Evolutionary conservation across 352 stramenopile genomes (phyloP), one percentile per base, ranked within the genome.

Genomic region (Pythium brachiatum): DNA sequence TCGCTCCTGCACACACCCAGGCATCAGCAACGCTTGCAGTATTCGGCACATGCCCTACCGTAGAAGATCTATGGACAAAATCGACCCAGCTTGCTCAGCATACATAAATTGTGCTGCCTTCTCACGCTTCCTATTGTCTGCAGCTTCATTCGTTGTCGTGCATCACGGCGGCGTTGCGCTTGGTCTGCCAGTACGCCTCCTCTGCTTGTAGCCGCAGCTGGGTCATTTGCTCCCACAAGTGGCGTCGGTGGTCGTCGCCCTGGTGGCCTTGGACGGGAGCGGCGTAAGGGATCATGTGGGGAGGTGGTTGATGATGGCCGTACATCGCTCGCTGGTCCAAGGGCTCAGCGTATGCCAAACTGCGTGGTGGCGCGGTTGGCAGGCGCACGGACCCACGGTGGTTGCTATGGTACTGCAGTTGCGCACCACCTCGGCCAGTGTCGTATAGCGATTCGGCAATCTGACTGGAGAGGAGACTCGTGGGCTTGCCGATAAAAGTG

Each of bases 181-280:
- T 81, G 20, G 79, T 81, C 43, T 84, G 68, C 58, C 83, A 73
- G 53, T 86, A 88, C n/a, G 79, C 77, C 2, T 75, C 78, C 58
- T 88, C 78, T 0, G 78, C 78, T n/a, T 73, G 74, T 38, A 78
- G 70, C 26, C 80, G 74, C n/a, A 88, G 60, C 56, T 83, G 68
- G 29, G 70, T 70, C 78, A 88, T 88, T 58, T 71, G 79, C 43
- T 73, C 61, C 56, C 79, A 73, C 16, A 88, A 43, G 31, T 79
- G 66, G 21, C 70, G 66, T 1, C 58, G 66, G 29, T 72, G 43
- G 20, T 54, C 44, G 15, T 62, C 46, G 39, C 32, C 7, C 16
- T 32, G 20, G 6, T 48, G 41, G 2, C n/a, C n/a, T 13, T n/a
- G 41, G 18, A 48, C 41, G 41, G 29, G 23, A 26, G 18, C 47